Percentiles rank a stretch among this genome's conserved stretches.
Conservation (phyloP, 768 basidiomycete species). For the Termitomyces sp. region DNA sequence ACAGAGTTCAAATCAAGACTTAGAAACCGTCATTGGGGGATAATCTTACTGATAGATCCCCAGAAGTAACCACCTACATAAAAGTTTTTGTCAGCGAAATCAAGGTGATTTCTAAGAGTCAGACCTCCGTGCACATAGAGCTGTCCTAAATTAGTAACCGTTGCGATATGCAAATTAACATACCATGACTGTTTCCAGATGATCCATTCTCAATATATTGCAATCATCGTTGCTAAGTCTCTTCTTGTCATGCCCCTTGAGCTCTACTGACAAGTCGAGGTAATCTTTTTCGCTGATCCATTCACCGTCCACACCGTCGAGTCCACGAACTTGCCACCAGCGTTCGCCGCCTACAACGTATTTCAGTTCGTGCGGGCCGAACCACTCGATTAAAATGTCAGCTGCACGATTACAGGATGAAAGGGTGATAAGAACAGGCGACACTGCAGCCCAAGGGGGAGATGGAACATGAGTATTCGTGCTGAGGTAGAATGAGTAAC, state of each 20-base stretch:
- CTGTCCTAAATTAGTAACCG: background rate
- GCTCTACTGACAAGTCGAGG: constrained; percentile 13
- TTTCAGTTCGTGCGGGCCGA: constrained; percentile 49
- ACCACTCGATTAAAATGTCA: background rate
- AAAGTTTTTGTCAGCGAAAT: background rate
- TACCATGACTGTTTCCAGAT: background rate
- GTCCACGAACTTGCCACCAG: constrained; percentile 81
- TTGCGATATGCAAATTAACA: too few species aligned
- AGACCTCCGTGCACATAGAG: constrained; percentile 1
- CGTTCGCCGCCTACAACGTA: constrained; percentile 67
- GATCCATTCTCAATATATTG: background rate
- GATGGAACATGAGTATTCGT: constrained; percentile 69
- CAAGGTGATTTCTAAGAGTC: background rate
- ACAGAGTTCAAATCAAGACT: background rate
- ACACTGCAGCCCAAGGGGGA: constrained; percentile 59
- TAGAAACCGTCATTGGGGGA: too few species aligned
- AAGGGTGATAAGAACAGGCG: constrained; percentile 53
- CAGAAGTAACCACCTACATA: background rate
- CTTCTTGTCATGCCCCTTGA: background rate
- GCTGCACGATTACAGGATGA: constrained; percentile 38
- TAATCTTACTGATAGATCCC: background rate
- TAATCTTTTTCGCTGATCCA: constrained; percentile 54
- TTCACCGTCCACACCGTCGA: constrained; percentile 63
- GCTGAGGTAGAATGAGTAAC: constrained; percentile 19
- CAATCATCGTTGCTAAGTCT: background rate